Evolutionary conservation across 257 asterid species (phyloP).

Genomic region (Fraxinus pennsylvanica): DNA sequence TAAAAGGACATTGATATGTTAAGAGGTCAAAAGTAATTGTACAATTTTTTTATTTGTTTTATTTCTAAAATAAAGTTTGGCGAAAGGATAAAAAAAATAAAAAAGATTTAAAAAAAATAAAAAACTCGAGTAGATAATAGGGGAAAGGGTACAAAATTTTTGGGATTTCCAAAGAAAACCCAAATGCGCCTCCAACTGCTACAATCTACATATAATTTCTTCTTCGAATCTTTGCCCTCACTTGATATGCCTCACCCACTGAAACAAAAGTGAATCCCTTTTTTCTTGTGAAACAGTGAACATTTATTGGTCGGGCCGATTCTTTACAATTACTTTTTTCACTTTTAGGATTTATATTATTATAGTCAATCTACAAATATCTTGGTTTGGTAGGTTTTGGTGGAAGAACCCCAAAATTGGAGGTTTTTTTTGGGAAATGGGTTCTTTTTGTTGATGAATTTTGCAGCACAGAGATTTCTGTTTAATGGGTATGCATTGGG

Average conservation of each 20-base stretch:
- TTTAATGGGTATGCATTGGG: slow-evolving; percentile 22
- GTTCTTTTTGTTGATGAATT: slow-evolving; percentile 15
- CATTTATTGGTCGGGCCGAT: background rate
- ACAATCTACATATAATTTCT: slow-evolving; percentile 2
- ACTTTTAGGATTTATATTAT: background rate
- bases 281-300: slow-evolving; percentile 10
- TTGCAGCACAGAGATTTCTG: slow-evolving; percentile 21
- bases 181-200: slow-evolving; percentile 17
- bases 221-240: slow-evolving; percentile 1
- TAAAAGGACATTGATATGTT: no score
- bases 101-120: background rate
- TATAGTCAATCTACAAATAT: background rate
- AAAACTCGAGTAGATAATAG: background rate
- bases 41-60: no score
- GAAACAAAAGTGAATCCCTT: slow-evolving; percentile 6
- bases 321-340: slow-evolving; percentile 18
- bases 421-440: slow-evolving; percentile 9
- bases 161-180: background rate
- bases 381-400: slow-evolving; percentile 24
- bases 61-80: no score
- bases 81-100: accelerated
- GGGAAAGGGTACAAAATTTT: background rate
- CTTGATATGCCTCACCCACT: slow-evolving; percentile 17
- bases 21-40: no score
- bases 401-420: slow-evolving; percentile 14